These are phyloP conservation scores for Trichodelitschia bisporula DNA, from an alignment of 495 filamentous ascomycete genomes.

Conservation along the genomic window DNA sequence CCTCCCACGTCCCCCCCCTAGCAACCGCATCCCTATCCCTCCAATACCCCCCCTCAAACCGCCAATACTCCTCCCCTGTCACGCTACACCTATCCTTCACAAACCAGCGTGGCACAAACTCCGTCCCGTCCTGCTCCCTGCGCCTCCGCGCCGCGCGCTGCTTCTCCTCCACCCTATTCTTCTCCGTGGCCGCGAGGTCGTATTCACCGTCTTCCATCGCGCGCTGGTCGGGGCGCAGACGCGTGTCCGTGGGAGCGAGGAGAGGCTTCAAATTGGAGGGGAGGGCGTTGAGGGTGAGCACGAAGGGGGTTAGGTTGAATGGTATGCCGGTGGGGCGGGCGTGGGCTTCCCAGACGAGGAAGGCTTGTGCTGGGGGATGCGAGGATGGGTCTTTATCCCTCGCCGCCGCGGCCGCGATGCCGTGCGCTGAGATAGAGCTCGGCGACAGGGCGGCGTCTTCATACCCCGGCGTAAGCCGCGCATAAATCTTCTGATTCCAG, in stretches of 20 bases:
- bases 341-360: conserved; percentile 82
- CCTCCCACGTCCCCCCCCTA: conserved; percentile 23
- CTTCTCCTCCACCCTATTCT: conserved; percentile 85
- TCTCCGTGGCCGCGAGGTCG: conserved; percentile 75
- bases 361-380: conserved; percentile 56
- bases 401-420: conserved; percentile 8
- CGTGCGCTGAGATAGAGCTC: conserved; percentile 6
- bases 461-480: conserved; percentile 73
- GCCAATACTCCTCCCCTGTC: conserved; percentile 82
- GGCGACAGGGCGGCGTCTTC: conserved; percentile 40
- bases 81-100: conserved; percentile 38
- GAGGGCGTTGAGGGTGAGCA: conserved; percentile 74
- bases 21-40: conserved; percentile 31
- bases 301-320: conserved; percentile 94
- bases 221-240: conserved; percentile 80
- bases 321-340: conserved; percentile 59
- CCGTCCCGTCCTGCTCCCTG: conserved; percentile 50
- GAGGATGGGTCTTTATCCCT: too few species aligned
- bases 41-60: conserved; percentile 79
- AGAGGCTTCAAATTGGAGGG: conserved; percentile 45
- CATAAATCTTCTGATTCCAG: conserved; percentile 96
- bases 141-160: conserved; percentile 55
- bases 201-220: conserved; percentile 98
- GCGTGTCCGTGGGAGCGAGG: conserved; percentile 77
- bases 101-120: conserved; percentile 77